Base-by-base conservation (phyloP, 129 eudicot genomes). In the Flaveria bidentis region DNA sequence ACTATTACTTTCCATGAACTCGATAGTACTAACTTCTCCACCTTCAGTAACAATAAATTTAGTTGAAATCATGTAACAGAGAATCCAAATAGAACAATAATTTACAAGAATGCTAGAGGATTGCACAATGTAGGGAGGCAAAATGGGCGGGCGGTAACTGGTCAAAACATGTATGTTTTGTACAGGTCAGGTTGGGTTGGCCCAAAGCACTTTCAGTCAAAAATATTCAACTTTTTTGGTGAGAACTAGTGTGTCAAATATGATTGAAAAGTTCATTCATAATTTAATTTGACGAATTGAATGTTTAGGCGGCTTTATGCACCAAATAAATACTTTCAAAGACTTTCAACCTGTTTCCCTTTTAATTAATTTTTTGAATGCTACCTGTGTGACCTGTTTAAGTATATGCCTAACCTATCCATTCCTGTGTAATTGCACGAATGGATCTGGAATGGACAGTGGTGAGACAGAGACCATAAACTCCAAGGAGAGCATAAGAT, bases 11-110 rank as follows among this genome's bases (percentile, higher is more conserved):
- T 94, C 91, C 93, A 93, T 85, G 78, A 83, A 91, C 74, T 85
- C 88, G 25, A 94, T 88, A 22, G 98, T 88, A 77, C 74, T 91
- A 25, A 84, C 87, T 83, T 94, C 98, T n/a, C 98, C 98, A 77
- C 98, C 98, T 91, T 81, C 41, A 83, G 67, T 60, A 42, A 68
- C 25, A 62, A 75, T 30, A 9, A 44, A 44, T 55, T 45, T 26
- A 15, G 56, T 74, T 25, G 69, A 72, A 84, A 80, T 8, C 47
- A 41, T 44, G 56, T 51, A 46, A 56, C 1, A 26, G 9, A 77
- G 67, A 41, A 60, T 22, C 42, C 64, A 79, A 13, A 50, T 61
- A 49, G 16, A n/a, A 20, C 22, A 22, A 13, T 30, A 61, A 23
- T 9, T 69, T 28, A 62, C 47, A 58, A 78, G 4, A 36, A 78